Percentiles rank a stretch among this genome's conserved stretches.
Conservation (phyloP, 2,329 filamentous ascomycete genomes). For the Zymoseptoria brevis region DNA sequence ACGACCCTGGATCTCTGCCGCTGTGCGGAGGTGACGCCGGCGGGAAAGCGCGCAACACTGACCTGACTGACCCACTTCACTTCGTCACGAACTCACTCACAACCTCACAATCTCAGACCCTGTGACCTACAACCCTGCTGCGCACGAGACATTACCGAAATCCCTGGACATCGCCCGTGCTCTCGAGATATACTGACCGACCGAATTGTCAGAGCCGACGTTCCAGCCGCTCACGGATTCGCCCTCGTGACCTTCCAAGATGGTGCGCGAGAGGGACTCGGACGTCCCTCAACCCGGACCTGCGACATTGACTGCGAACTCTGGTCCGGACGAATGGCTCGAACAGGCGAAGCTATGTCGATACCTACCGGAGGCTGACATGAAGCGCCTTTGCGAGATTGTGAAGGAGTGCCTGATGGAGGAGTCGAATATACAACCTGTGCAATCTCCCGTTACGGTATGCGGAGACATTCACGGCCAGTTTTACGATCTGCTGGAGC, state of each 20-base stretch:
- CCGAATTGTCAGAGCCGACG: background rate
- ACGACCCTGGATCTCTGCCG: no score
- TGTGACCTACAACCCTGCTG: no score
- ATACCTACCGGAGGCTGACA: slow-evolving; percentile 88
- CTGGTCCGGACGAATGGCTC: slow-evolving; percentile 91
- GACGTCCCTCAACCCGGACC: slow-evolving; percentile 83
- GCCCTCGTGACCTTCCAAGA: slow-evolving; percentile 22
- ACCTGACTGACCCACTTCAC: no score
- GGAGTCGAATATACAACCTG: slow-evolving; percentile 98
- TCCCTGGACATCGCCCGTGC: background rate
- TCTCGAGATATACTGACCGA: background rate
- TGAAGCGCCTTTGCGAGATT: slow-evolving; percentile 98
- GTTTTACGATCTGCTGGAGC: slow-evolving; percentile 94
- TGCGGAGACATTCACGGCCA: slow-evolving; percentile 98
- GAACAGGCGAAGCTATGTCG: slow-evolving; percentile 95
- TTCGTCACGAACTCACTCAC: no score
- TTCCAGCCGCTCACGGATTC: background rate
- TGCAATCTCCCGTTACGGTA: slow-evolving; percentile 89
- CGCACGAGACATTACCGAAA: background rate
- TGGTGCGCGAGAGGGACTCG: slow-evolving; percentile 41
- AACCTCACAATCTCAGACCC: no score
- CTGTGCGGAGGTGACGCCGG: no score
- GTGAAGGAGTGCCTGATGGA: slow-evolving; percentile 99
- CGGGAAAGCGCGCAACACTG: no score
- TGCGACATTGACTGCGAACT: slow-evolving; percentile 72